Evolutionary conservation across 495 filamentous ascomycete species (phyloP), one percentile per base, ranked within the genome.

Genomic region (Aspergillus bertholletiae): DNA sequence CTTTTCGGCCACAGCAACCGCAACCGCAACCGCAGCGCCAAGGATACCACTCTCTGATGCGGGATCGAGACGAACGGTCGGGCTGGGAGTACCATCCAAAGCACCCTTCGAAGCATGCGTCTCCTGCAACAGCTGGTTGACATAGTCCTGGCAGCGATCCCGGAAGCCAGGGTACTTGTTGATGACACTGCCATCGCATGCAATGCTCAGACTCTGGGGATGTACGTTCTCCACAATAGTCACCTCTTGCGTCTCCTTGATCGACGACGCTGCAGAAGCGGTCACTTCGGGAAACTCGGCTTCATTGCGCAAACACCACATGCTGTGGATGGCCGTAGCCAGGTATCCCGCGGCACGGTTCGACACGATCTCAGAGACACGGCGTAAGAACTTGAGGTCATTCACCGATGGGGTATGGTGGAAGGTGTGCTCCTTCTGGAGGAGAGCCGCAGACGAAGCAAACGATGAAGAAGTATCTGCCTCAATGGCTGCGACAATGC

Each of bases 241-340:
- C 22, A 77, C 64, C 46, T 74, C 68, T n/a, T 71, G 63, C 2
- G 57, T 49, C 34, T 73, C 70, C 46, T 76, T 76, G 39, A 49
- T 53, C 12, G 69, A 57, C 0, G 57, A 47, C 7, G 66, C 68
- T n/a, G 65, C 59, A 5, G 61, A 40, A 18, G 61, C 44, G 21
- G 46, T 35, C 5, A 55, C 12, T 15, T 47, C 12, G 18, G 66
- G 60, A 50, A 63, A 67, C 46, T 85, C 81, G 11, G 76, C 71
- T 7, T 74, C 71, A 35, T 78, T 80, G 44, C 76, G 74, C 22
- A 88, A 65, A 13, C 71, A 73, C 73, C 83, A 85, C 58, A 88
- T 78, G 55, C 84, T 83, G 65, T 88, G 82, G 24, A 87, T 80
- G 27, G 79, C 82, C 0, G 82, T 80, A 7, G 85, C 80, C n/a